These are phyloP conservation scores for Candida wancherniae DNA, from an alignment of 805 yeast genomes.

Conservation along the genomic window DNA sequence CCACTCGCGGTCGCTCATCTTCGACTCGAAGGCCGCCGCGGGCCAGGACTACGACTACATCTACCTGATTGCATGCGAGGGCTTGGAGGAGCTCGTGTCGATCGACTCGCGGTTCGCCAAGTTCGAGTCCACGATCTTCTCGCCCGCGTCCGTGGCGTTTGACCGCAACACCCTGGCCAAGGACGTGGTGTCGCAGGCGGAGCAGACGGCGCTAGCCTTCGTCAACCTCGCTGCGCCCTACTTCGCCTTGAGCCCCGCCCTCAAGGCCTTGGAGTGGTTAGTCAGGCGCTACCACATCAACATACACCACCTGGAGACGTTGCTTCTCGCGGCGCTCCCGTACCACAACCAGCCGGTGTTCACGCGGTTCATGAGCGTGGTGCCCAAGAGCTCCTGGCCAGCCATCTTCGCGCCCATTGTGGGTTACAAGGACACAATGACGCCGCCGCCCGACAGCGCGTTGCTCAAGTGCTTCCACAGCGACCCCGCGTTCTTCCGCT, in stretches of 20 bases:
- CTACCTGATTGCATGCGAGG: constrained; percentile 66
- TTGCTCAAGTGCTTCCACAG: constrained; percentile 64
- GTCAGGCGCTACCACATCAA: constrained; percentile 87
- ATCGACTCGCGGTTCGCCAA: constrained; percentile 71
- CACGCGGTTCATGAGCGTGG: constrained; percentile 66
- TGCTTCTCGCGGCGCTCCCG: constrained; percentile 74
- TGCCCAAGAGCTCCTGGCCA: constrained; percentile 61
- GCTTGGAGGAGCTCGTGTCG: constrained; percentile 63
- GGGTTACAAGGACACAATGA: constrained; percentile 60
- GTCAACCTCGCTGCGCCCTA: constrained; percentile 70
- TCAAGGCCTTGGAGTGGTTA: constrained; percentile 90
- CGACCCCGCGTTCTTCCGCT: constrained; percentile 61
- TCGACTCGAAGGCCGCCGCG: constrained; percentile 84
- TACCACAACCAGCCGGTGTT: constrained; percentile 73
- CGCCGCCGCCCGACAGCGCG: constrained; percentile 62
- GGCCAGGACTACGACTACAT: constrained; percentile 88
- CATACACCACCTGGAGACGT: constrained; percentile 67
- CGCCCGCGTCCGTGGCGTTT: constrained; percentile 70
- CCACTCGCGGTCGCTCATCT: constrained; percentile 84
- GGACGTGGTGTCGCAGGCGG: constrained; percentile 71
- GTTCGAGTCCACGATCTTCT: constrained; percentile 70
- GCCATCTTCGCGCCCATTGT: constrained; percentile 68
- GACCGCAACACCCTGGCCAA: constrained; percentile 80
- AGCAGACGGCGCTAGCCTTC: constrained; percentile 70
- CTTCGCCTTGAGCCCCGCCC: constrained; percentile 68